Evolutionary conservation across 1,139 yeast species (phyloP), one percentile per base, ranked within the genome.

Genomic region (Diutina catenulata): DNA sequence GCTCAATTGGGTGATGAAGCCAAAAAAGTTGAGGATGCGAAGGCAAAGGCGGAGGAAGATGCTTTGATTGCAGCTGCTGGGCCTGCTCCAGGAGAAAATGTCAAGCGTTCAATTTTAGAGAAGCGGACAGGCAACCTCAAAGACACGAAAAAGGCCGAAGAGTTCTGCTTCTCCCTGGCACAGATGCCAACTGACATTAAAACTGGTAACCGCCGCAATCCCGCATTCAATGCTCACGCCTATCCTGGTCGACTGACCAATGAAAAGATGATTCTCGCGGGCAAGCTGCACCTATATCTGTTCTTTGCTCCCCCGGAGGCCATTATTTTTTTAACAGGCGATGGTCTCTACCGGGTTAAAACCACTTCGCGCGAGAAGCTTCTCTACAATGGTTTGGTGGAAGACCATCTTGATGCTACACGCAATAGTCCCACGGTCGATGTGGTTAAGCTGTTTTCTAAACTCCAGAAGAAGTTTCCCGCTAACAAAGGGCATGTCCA

Each of bases 301-400:
- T 21, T 21, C 13, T 21, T 13, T 20, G 25, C 35, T 3, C 7
- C 35, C 18, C 35, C 35, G 3, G 35, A 31, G 13, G n/a, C 35
- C 3, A 21, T 31, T 4, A 21, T 31, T 11, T 20, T 31, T 6
- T 21, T 31, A 9, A 31, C 24, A n/a, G 15, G 10, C 7, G 25
- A 31, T 19, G 35, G 35, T 5, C 20, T 31, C 25, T 31, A 31
- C 23, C 16, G 35, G 23, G 35, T 31, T 3, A 24, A 25, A 8
- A 31, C 35, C 2, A 7, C 19, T 5, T 9, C 4, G 8, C 20
- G 13, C 7, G 8, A 14, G 19, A 31, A 31, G 19, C 35, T 31
- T 5, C 35, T 31, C 14, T 31, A 31, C 25, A 31, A 31, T 13
- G 24, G 23, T 7, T 13, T 31, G 4, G 25, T 26, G 2, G 35